Conservation (phyloP, 805 yeast genomes). For the Ogataea nonfermentans region DNA sequence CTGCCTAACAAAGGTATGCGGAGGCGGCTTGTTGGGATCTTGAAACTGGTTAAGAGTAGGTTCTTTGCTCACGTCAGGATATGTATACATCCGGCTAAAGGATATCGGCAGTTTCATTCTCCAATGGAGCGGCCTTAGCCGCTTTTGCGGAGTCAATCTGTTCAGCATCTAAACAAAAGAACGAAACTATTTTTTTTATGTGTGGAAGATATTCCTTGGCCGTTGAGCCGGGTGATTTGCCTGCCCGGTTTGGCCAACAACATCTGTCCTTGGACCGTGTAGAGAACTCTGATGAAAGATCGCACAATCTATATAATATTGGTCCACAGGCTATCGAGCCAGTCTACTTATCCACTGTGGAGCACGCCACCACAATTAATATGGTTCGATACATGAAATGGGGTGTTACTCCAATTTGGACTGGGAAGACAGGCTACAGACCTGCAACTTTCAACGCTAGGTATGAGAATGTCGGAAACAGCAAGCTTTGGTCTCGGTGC, state of each 20-base stretch:
- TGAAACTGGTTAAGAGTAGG: slow-evolving; percentile 29
- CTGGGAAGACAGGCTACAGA: slow-evolving; percentile 35
- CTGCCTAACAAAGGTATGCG: slow-evolving; percentile 1
- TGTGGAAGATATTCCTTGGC: slow-evolving; percentile 38
- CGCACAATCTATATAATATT: slow-evolving; percentile 50
- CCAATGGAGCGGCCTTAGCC: slow-evolving; percentile 1
- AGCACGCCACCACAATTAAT: slow-evolving; percentile 8
- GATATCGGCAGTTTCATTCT: background rate
- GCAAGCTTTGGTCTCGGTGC: slow-evolving; percentile 56
- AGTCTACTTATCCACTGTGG: slow-evolving; percentile 32
- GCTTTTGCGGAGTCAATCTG: background rate
- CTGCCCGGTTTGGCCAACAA: slow-evolving; percentile 36
- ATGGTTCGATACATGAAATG: slow-evolving; percentile 62
- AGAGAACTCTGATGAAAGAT: slow-evolving; percentile 20
- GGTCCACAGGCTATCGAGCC: slow-evolving; percentile 58
- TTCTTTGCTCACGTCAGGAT: slow-evolving; percentile 19
- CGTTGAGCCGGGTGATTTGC: slow-evolving; percentile 41
- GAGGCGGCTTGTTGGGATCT: slow-evolving; percentile 20
- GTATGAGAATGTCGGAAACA: slow-evolving; percentile 53
- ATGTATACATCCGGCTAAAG: background rate
- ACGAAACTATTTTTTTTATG: slow-evolving; percentile 19
- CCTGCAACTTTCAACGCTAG: slow-evolving; percentile 72
- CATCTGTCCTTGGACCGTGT: slow-evolving; percentile 29
- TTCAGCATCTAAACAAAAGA: background rate
- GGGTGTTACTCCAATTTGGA: slow-evolving; percentile 77